Base-by-base conservation (phyloP, 352 stramenopile species). In the Pythium rhizo-oryzae region DNA sequence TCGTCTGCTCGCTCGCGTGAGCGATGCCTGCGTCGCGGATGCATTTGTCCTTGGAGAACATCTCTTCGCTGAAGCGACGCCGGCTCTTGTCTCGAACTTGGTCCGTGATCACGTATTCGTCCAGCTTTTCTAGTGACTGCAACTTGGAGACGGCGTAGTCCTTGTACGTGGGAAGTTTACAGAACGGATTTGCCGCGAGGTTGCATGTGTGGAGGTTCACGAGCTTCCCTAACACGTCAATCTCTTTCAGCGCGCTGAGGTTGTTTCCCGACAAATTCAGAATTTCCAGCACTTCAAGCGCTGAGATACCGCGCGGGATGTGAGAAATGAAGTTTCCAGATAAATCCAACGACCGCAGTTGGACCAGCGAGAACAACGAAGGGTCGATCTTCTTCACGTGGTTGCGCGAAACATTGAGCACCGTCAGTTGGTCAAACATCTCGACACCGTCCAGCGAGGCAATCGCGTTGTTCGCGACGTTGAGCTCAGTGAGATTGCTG, bases 281-380 rank as follows among this genome's bases (percentile, higher is more conserved):
- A 12, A 50, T 65, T 71, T 94, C 81, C 13, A 96, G 54, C 33
- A 78, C 71, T 30, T 72, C 76, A 0, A 96, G 71, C 2, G 56
- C 55, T 0, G 69, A 67, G 56, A 96, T 85, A 9, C 67, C 72
- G 7, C 76, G 75, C 11, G 87, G 85, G 21, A 96, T 84, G 62
- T 94, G 85, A 12, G 72, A 77, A 25, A 96, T 90, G 51, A 92
- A 93, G 65, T 96, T 96, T 33, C 87, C 87, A 1, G 83, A 91
- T 9, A 96, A 39, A 59, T 96, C 84, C 46, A 94, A 63, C 15
- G 78, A 67, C 8, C 67, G 76, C 12, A 94, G 69, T 6, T 62
- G 62, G 19, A 68, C 70, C 7, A 92, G 74, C 18, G 65, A 58
- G 59, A 84, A 88, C 9, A 94, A 59, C n/a, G 71, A 46, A 15